Conservation (phyloP, 2,329 filamentous ascomycete genomes). For the Diaporthe longicolla region DNA sequence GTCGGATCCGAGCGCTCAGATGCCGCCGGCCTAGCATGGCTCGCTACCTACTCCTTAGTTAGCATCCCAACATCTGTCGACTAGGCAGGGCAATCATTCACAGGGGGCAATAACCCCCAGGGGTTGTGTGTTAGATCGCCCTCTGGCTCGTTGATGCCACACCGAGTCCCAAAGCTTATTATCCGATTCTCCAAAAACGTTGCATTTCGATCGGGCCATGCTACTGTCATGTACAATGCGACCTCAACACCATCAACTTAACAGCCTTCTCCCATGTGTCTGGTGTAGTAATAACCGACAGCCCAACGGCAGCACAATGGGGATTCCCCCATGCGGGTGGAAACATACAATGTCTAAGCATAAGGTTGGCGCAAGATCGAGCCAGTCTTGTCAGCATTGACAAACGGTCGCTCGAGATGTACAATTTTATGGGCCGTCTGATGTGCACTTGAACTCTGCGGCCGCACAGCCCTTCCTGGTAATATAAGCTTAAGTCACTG, state of each 20-base stretch:
- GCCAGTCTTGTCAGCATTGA: conserved; percentile 3
- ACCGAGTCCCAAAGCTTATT: conserved; percentile 6
- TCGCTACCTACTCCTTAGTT: background rate
- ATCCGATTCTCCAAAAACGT: conserved; percentile 6
- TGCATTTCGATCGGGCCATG: conserved; percentile 20
- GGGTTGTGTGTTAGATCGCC: conserved; percentile 26
- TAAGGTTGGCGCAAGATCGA: conserved; percentile 2
- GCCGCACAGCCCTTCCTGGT: conserved; percentile 28
- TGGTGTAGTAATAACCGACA: background rate
- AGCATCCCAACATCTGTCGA: conserved; percentile 8
- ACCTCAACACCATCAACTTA: background rate
- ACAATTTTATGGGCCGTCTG: conserved; percentile 7
- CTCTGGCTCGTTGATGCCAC: conserved; percentile 26
- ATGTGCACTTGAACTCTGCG: conserved; percentile 24
- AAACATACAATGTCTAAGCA: background rate
- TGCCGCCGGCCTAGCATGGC: background rate
- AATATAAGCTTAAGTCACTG: conserved; percentile 33
- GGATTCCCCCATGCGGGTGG: background rate
- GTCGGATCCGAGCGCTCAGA: conserved; percentile 20
- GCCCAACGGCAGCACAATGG: background rate
- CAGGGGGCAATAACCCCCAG: background rate
- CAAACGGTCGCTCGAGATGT: background rate
- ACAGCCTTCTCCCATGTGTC: background rate
- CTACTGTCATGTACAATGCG: conserved; percentile 10
- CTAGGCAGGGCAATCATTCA: background rate